phyloP scores from a whole-genome alignment of 139 green algal species.

The Ulvella scutata region DNA sequence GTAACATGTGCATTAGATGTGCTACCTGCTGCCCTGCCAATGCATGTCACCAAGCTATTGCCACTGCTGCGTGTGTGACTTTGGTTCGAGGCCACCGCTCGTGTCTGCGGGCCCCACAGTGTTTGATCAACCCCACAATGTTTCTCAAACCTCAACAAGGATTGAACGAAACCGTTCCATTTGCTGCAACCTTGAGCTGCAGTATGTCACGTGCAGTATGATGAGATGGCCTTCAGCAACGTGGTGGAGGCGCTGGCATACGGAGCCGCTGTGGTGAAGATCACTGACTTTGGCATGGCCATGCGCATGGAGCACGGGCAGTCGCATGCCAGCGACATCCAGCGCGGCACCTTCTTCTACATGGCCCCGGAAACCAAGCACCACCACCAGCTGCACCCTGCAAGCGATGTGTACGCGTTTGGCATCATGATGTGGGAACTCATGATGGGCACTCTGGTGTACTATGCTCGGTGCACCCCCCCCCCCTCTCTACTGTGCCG shows the following conservation, averaged over 20 bases:
- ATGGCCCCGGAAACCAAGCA: conserved; percentile 11
- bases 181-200: too few species aligned
- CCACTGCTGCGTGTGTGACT: too few species aligned
- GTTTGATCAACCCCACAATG: too few species aligned
- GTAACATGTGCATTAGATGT: too few species aligned
- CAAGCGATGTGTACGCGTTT: not conserved
- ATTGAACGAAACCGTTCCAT: too few species aligned
- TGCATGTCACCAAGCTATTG: too few species aligned
- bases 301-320: conserved; percentile 5
- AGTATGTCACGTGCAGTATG: not conserved
- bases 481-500: not conserved
- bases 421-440: conserved; percentile 1
- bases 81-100: too few species aligned
- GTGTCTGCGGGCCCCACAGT: too few species aligned
- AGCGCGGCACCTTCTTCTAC: conserved; percentile 15
- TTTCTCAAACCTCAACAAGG: too few species aligned
- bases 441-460: not conserved
- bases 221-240: not conserved
- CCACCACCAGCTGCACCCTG: not conserved
- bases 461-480: not conserved
- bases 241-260: not conserved
- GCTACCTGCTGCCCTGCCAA: too few species aligned
- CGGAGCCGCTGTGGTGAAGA: conserved; percentile 5
- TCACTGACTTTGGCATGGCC: conserved; percentile 16
- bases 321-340: conserved; percentile 3